Base-by-base conservation (phyloP, 2,329 filamentous ascomycete genomes). In the Fusarium dlaminii region DNA sequence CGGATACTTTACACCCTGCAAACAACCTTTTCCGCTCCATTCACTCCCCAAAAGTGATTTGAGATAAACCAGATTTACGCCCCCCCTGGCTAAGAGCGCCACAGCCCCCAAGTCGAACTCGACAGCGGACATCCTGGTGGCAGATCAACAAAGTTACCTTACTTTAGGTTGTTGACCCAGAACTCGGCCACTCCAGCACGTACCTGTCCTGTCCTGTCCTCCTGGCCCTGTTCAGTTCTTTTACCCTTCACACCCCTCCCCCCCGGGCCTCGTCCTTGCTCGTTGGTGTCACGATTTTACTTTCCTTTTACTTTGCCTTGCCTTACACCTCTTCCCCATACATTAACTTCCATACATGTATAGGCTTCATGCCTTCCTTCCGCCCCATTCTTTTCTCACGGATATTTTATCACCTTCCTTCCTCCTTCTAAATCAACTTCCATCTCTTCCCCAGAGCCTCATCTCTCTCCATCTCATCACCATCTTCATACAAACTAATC, bases 391-490 rank as follows among this genome's bases (percentile, higher is more conserved):
- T 58, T 66, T 61, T 73, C 70, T 68, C 66, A 66, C 54, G 70
- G 73, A 72, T 77, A 77, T 77, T 77, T 77, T 45, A 77, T 77
- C 75, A 76, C 71, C 72, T 70, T 75, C 66, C 59, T 75, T 73
- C 76, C 68, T 76, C 72, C 69, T 68, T 75, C 69, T 72, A 54
- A 45, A 39, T 56, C 60, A 70, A 72, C 30, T 36, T 54, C 49
- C 32, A 43, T 60, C 46, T 54, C 24, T 56, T 63, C 61, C 52
- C 48, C 52, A 55, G 55, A 67, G 34, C 62, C 58, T 71, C 68
- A 71, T 61, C 48, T 46, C 37, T 67, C 52, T 54, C 24, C n/a
- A 57, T 42, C 56, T 62, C 40, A 36, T 48, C 57, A 61, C 48
- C 51, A 46, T 29, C 24, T 46, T 17, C n/a, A 42, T 10, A 37